Conservation (phyloP, 306 rosid species). For the Notholithocarpus densiflorus region DNA sequence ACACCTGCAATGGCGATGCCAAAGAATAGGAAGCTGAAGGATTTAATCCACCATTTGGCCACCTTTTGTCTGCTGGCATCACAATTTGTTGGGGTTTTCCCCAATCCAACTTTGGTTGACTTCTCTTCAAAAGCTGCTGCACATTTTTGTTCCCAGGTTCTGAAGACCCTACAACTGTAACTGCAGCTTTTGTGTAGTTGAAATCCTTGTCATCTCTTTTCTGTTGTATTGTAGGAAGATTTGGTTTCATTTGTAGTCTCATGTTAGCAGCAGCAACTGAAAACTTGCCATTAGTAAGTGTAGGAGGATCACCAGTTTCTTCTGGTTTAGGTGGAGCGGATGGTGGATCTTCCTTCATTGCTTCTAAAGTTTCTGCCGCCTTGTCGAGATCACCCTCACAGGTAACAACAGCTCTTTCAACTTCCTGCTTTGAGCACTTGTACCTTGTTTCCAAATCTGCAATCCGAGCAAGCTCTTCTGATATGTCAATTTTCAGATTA, state of each 20-base stretch:
- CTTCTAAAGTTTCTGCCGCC: conserved; percentile 73
- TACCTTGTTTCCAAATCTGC: conserved; percentile 65
- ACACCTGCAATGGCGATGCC: conserved; percentile 57
- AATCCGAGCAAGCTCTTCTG: conserved; percentile 77
- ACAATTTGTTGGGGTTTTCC: conserved; percentile 56
- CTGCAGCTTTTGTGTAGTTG: conserved; percentile 69
- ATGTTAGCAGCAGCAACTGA: conserved; percentile 41
- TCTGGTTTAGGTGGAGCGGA: conserved; percentile 66
- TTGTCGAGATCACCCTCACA: conserved; percentile 91
- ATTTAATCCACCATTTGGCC: conserved; percentile 59
- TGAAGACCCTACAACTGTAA: conserved; percentile 44
- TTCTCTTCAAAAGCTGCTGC: conserved; percentile 71
- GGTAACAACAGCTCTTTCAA: conserved; percentile 82
- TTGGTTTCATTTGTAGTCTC: conserved; percentile 53
- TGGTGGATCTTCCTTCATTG: conserved; percentile 53
- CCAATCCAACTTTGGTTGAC: conserved; percentile 80
- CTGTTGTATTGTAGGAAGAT: conserved; percentile 46
- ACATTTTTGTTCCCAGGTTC: conserved; percentile 55
- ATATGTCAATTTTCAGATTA: conserved; percentile 88
- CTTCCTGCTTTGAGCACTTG: conserved; percentile 84
- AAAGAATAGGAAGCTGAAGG: conserved; percentile 64
- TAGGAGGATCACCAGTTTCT: conserved; percentile 76
- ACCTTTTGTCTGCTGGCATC: conserved; percentile 58
- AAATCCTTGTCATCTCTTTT: conserved; percentile 76
- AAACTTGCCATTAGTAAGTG: conserved; percentile 55